Evolutionary conservation across 768 basidiomycete species (phyloP).

Genomic region (Pisolithus tinctorius): DNA sequence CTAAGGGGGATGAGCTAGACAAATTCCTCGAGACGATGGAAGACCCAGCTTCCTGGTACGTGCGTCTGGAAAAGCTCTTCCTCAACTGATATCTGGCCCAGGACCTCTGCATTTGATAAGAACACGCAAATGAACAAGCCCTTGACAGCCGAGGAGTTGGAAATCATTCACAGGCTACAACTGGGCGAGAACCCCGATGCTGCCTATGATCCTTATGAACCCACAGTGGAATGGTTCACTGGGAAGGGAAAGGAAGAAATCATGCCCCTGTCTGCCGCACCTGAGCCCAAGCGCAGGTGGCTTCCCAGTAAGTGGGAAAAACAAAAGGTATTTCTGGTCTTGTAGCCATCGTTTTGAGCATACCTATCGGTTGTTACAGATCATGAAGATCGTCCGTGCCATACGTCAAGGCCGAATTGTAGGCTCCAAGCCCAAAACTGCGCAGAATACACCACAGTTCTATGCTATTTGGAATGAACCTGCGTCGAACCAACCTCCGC

Average conservation of each 20-base stretch:
- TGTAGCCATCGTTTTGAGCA: background rate
- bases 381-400: conserved; percentile 99
- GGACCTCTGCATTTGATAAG: conserved; percentile 93
- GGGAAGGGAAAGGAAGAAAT: conserved; percentile 90
- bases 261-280: conserved; percentile 87
- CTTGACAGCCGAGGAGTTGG: conserved; percentile 84
- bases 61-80: conserved; percentile 5
- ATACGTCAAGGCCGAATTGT: conserved; percentile 94
- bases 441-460: conserved; percentile 56
- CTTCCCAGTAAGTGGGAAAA: conserved; percentile 99
- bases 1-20: conserved; percentile 93
- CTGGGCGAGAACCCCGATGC: conserved; percentile 88
- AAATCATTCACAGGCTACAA: conserved; percentile 90
- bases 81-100: conserved; percentile 21
- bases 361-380: conserved; percentile 37
- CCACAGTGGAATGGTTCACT: conserved; percentile 95
- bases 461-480: conserved; percentile 88
- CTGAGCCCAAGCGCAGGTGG: conserved; percentile 95
- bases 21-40: conserved; percentile 93
- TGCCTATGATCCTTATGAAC: conserved; percentile 86
- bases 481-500: conserved; percentile 70
- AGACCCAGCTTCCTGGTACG: conserved; percentile 82
- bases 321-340: conserved; percentile 65
- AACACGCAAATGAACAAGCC: conserved; percentile 79
- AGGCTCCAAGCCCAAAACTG: conserved; percentile 80